Conservation (phyloP, 371 early-diverging fungal species). For the Mucor indicus region DNA sequence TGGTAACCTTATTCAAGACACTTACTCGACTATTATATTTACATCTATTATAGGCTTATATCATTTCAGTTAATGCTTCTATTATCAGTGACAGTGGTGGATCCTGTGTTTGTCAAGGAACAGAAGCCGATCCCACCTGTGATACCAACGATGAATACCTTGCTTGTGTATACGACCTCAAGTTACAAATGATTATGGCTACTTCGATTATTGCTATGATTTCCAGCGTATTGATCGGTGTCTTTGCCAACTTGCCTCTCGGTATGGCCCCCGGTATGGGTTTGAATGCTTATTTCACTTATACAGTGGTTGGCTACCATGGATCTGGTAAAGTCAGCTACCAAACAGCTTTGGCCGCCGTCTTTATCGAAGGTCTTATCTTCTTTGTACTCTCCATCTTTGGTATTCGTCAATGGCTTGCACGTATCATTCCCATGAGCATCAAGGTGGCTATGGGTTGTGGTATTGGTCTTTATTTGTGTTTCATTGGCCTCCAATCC, state of each 20-base stretch:
- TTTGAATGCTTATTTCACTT: constrained; percentile 79
- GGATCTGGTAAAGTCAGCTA: constrained; percentile 69
- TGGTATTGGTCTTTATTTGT: constrained; percentile 76
- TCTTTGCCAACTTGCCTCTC: constrained; percentile 73
- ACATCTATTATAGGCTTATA: constrained; percentile 15
- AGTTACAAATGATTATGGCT: constrained; percentile 69
- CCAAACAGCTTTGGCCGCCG: constrained; percentile 71
- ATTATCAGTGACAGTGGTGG: constrained; percentile 79
- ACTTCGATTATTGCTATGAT: constrained; percentile 68
- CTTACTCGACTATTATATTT: neutral
- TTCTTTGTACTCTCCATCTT: constrained; percentile 69
- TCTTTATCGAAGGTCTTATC: constrained; percentile 77
- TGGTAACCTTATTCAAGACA: constrained; percentile 11
- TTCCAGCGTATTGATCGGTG: constrained; percentile 65
- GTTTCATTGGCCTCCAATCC: constrained; percentile 72
- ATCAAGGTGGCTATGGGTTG: constrained; percentile 74
- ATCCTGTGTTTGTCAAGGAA: constrained; percentile 60
- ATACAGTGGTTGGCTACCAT: constrained; percentile 76
- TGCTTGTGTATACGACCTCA: constrained; percentile 58
- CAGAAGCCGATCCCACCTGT: constrained; percentile 45
- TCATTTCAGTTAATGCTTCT: constrained; percentile 65
- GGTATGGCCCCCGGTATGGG: constrained; percentile 82
- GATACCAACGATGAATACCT: constrained; percentile 51
- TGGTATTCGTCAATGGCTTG: constrained; percentile 78
- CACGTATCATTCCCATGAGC: constrained; percentile 66